Base-by-base conservation (phyloP, 2,329 filamentous ascomycete species). In the Xylariaceae sp. region DNA sequence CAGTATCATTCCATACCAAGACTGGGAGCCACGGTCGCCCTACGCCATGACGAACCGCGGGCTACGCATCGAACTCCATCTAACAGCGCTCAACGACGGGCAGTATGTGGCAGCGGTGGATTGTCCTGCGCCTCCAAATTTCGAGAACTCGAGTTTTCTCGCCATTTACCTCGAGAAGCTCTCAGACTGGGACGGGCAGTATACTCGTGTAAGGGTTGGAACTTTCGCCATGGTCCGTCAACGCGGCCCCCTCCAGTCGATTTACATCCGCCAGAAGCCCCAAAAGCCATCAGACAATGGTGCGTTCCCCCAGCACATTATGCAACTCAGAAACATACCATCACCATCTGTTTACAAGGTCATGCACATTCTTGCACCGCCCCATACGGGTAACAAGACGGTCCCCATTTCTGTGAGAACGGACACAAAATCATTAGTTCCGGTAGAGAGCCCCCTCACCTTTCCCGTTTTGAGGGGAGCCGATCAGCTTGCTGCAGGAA, bases 121-220 rank as follows among this genome's bases (percentile, higher is more conserved):
- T 48, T 74, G 71, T 36, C 71, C 72, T 0, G 58, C 64, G 1
- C 71, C 71, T 3, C 69, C 68, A 9, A 64, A 67, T 6, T 71
- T 71, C 44, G 55, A 67, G 14, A 67, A 67, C 24, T 59, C 59
- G 6, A 65, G 56, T 6, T 75, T 71, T 49, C 53, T 73, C 2
- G 66, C 65, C 14, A 67, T 74, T 11, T 71, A 71, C 39, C 57
- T 74, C 12, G 55, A 65, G 21, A 71, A 68, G 33, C 45, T 73
- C 23, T 70, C 64, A 2, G 46, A 58, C 6, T 61, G 52, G 2
- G 58, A 65, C 11, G 45, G 65, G 23, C 67, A 68, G 28, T 71
- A 70, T 46, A 65, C 64, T 3, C 67, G 71, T 9, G 55, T 72
- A 1, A 43, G 49, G 14, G 63, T 55, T 3, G 60, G 63, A 19